phyloP scores from a whole-genome alignment of 106 monocot species.

The Acorus calamus region DNA sequence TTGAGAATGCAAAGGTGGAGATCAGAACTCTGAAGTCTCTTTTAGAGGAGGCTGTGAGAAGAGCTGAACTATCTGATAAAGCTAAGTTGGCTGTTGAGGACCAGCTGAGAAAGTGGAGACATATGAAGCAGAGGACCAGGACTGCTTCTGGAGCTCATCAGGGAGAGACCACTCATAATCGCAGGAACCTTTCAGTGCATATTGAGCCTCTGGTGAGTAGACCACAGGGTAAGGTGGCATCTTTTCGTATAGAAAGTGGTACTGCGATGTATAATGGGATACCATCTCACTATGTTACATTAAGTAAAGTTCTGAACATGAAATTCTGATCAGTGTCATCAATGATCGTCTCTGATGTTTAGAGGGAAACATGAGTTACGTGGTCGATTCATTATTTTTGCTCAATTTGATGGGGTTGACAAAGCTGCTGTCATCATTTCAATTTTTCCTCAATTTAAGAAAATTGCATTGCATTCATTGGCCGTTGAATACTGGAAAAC shows the following conservation, averaged over 20 bases:
- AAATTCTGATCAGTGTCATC: too few species aligned
- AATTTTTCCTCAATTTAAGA: too few species aligned
- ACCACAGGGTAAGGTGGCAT: not conserved
- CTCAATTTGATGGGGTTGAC: too few species aligned
- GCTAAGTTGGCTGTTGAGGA: conserved; percentile 21
- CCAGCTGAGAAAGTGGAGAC: conserved; percentile 21
- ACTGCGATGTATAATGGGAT: conserved; percentile 4
- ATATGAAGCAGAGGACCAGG: conserved; percentile 8
- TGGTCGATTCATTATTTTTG: too few species aligned
- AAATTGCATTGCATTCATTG: too few species aligned
- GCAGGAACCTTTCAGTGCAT: not conserved
- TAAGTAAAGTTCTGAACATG: conserved; percentile 6
- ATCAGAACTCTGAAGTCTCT: conserved; percentile 9
- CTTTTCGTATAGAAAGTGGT: conserved; percentile 2
- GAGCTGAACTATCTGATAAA: conserved; percentile 26
- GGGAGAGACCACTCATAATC: not conserved
- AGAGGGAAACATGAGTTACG: too few species aligned
- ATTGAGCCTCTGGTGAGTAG: not conserved
- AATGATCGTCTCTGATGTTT: too few species aligned
- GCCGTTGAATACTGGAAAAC: too few species aligned
- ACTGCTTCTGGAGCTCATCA: conserved; percentile 1
- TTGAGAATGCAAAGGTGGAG: conserved; percentile 15
- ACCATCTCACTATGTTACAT: conserved; percentile 10
- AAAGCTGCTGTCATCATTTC: too few species aligned
- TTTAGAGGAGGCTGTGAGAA: conserved; percentile 16